phyloP scores from a whole-genome alignment of 495 filamentous ascomycete species.

The Lindgomyces ingoldianus region DNA sequence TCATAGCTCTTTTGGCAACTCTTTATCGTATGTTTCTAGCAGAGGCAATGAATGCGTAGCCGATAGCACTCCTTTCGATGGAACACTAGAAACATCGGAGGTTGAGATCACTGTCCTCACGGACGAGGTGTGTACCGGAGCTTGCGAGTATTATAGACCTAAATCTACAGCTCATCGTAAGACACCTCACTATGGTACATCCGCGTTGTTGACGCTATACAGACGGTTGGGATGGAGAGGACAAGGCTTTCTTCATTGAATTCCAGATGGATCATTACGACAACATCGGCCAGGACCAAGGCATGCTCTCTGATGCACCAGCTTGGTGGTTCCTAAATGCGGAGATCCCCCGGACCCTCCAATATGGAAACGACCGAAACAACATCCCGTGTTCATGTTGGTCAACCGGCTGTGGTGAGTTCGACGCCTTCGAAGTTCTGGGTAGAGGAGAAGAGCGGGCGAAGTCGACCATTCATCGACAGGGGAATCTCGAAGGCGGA shows the following conservation, averaged over 20 bases:
- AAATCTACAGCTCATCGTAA: conserved; percentile 64
- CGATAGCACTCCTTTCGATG: conserved; percentile 28
- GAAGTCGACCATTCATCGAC: conserved; percentile 61
- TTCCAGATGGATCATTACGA: conserved; percentile 66
- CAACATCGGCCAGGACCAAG: conserved; percentile 46
- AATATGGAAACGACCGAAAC: conserved; percentile 55
- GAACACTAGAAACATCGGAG: conserved; percentile 43
- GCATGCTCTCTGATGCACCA: conserved; percentile 54
- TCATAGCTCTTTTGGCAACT: conserved; percentile 59
- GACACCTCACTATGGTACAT: conserved; percentile 25
- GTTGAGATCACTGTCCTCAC: conserved; percentile 64
- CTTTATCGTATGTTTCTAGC: conserved; percentile 60
- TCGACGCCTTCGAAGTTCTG: conserved; percentile 71
- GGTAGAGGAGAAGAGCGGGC: conserved; percentile 48
- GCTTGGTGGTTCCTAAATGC: conserved; percentile 72
- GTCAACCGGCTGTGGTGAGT: conserved; percentile 68
- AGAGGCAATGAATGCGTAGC: conserved; percentile 54
- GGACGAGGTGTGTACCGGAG: conserved; percentile 55
- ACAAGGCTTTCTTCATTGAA: conserved; percentile 67
- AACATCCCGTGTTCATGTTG: conserved; percentile 63
- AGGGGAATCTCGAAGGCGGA: conserved; percentile 54
- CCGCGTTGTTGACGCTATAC: conserved; percentile 8
- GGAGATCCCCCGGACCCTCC: conserved; percentile 63
- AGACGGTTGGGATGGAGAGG: conserved; percentile 66
- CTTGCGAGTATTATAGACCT: conserved; percentile 60